Percentiles rank a stretch among this genome's conserved stretches.
Conservation (phyloP, 768 basidiomycete genomes). For the Suillus bovinus region DNA sequence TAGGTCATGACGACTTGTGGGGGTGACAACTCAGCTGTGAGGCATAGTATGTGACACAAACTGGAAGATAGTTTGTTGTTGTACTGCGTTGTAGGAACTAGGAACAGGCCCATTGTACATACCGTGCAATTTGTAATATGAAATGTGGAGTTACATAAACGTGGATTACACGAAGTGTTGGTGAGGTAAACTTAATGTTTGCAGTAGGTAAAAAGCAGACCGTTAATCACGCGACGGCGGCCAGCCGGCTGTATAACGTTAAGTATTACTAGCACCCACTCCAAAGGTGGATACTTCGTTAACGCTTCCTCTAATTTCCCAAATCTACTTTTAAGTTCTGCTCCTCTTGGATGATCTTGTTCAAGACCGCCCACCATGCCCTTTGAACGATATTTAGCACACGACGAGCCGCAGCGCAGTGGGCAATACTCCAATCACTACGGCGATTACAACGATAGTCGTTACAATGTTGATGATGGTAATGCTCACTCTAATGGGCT, state of each 20-base stretch:
- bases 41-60: not conserved
- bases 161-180: conserved; percentile 1
- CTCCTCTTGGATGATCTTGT: conserved; percentile 5
- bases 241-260: not conserved
- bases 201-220: conserved; percentile 2
- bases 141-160: conserved; percentile 2
- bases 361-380: conserved; percentile 33
- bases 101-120: no score
- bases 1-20: no score
- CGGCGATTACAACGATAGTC: conserved; percentile 16
- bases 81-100: conserved; percentile 1
- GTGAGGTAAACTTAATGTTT: conserved; percentile 2
- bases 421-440: conserved; percentile 13
- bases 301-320: not conserved
- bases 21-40: no score
- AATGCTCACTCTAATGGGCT: conserved; percentile 26
- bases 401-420: conserved; percentile 18
- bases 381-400: conserved; percentile 41
- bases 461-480: conserved; percentile 10
- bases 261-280: not conserved
- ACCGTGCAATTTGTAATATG: not conserved
- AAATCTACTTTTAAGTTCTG: not conserved
- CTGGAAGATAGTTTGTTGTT: not conserved
- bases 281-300: not conserved
- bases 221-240: not conserved